Percentiles rank a stretch among this genome's conserved stretches.
Evolutionary conservation across 495 filamentous ascomycete species (phyloP).

Genomic region (Schizothecium vesticola): DNA sequence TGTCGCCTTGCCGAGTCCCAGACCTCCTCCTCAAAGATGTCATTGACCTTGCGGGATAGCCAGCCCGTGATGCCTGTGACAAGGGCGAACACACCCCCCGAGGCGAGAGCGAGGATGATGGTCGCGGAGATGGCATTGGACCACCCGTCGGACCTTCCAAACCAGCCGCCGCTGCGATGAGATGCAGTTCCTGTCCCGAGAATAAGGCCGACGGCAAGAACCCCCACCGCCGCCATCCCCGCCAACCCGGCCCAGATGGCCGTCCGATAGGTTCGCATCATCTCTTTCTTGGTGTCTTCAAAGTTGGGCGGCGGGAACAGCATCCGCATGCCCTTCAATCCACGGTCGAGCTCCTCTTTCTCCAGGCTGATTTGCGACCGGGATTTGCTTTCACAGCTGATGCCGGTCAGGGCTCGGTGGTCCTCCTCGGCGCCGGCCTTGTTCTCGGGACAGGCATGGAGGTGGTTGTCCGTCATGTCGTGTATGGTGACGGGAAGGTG

Average conservation of each 20-base stretch:
- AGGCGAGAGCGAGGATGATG: neutral
- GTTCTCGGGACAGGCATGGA: constrained; percentile 52
- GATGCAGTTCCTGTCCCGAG: constrained; percentile 29
- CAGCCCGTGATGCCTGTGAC: constrained; percentile 47
- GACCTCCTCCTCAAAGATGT: constrained; percentile 55
- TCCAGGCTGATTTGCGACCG: constrained; percentile 43
- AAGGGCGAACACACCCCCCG: constrained; percentile 4
- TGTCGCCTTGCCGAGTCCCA: constrained; percentile 54
- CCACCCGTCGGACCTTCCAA: neutral
- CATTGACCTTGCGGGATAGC: constrained; percentile 46
- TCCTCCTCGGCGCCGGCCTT: constrained; percentile 40
- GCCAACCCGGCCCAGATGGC: constrained; percentile 23
- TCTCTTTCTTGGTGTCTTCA: constrained; percentile 41
- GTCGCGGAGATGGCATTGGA: neutral
- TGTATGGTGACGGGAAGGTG: constrained; percentile 61
- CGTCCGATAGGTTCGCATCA: constrained; percentile 42
- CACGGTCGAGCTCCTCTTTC: constrained; percentile 40
- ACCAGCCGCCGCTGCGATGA: neutral
- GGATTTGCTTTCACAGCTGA: constrained; percentile 42
- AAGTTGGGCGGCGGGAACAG: constrained; percentile 62
- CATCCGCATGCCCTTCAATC: constrained; percentile 46
- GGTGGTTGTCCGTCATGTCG: constrained; percentile 56
- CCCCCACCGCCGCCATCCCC: neutral
- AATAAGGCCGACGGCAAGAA: neutral
- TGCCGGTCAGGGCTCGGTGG: constrained; percentile 41